Conservation (phyloP, 352 stramenopile genomes). For the Phytophthora chlamydospora region DNA sequence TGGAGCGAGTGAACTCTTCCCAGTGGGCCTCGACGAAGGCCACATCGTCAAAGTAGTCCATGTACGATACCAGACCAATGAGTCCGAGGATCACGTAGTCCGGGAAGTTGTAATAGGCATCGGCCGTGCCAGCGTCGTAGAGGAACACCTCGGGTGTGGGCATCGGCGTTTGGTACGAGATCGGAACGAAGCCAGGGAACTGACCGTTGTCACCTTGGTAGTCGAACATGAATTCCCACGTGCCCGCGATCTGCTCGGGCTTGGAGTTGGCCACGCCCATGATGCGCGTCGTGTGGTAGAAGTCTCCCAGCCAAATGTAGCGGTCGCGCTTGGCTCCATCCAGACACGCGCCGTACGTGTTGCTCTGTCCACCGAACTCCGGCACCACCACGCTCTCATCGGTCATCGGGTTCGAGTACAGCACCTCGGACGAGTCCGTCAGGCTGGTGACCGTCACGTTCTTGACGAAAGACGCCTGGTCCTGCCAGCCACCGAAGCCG, state of each 20-base stretch:
- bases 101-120: slow-evolving; percentile 29
- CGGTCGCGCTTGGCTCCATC: slow-evolving; percentile 40
- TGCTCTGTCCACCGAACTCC: slow-evolving; percentile 32
- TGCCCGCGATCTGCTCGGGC: slow-evolving; percentile 32
- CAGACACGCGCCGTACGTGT: slow-evolving; percentile 23
- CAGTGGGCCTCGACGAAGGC: slow-evolving; percentile 27
- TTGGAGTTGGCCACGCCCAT: slow-evolving; percentile 38
- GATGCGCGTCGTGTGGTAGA: slow-evolving; percentile 40
- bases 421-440: slow-evolving; percentile 14
- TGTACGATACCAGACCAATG: slow-evolving; percentile 39
- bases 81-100: slow-evolving; percentile 42
- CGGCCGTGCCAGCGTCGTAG: slow-evolving; percentile 21
- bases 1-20: slow-evolving; percentile 25
- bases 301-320: slow-evolving; percentile 43
- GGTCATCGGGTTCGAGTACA: slow-evolving; percentile 38
- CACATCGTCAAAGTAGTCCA: slow-evolving; percentile 38
- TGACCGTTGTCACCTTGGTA: slow-evolving; percentile 28
- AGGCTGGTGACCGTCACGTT: slow-evolving; percentile 28
- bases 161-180: slow-evolving; percentile 40
- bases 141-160: slow-evolving; percentile 35
- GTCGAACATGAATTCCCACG: slow-evolving; percentile 37
- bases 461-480: slow-evolving; percentile 29
- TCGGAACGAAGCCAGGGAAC: slow-evolving; percentile 27
- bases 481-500: slow-evolving; percentile 36
- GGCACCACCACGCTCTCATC: slow-evolving; percentile 26